phyloP scores from a whole-genome alignment of 345 rosid genomes.

The Syzygium aqueum region DNA sequence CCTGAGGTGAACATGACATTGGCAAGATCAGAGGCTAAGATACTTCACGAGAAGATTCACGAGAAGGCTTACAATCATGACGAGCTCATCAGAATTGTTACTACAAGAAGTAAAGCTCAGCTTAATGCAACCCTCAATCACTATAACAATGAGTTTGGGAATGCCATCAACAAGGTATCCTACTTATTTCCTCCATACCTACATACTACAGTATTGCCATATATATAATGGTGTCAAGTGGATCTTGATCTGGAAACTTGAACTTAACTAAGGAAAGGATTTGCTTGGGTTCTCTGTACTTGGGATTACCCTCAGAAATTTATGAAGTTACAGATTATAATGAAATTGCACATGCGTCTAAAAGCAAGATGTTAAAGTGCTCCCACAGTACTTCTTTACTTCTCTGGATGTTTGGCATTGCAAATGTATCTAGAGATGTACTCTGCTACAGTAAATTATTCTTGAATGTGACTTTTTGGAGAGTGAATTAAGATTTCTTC shows the following conservation, averaged over 20 bases:
- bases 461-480: neutral
- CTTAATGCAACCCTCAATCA: constrained; percentile 66
- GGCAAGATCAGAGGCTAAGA: constrained; percentile 80
- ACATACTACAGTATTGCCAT: neutral
- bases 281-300: neutral
- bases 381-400: neutral
- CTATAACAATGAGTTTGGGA: constrained; percentile 60
- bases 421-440: neutral
- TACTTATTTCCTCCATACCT: neutral
- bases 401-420: neutral
- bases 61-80: constrained; percentile 68
- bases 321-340: neutral
- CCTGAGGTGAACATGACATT: constrained; percentile 59
- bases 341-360: neutral
- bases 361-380: neutral
- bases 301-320: neutral
- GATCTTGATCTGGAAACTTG: neutral
- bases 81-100: constrained; percentile 70
- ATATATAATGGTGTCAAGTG: neutral
- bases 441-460: neutral
- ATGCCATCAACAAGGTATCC: constrained; percentile 66
- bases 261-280: neutral
- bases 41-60: constrained; percentile 62
- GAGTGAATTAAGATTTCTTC: neutral
- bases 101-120: constrained; percentile 84